Evolutionary conservation across 2,329 filamentous ascomycete genomes (phyloP).

Genomic region (Neofusicoccum cordaticola): DNA sequence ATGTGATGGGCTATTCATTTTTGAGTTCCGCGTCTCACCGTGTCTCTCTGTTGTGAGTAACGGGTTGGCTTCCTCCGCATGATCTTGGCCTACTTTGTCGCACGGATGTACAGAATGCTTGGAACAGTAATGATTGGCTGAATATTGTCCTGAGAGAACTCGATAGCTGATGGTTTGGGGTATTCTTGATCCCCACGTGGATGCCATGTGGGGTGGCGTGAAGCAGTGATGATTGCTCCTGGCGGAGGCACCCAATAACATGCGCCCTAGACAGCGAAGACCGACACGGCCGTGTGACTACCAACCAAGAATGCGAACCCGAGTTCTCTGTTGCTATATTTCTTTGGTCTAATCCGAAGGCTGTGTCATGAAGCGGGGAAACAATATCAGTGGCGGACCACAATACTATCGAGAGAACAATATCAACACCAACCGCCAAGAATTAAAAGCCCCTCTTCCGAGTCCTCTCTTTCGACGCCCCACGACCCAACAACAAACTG

Average conservation of each 20-base stretch:
- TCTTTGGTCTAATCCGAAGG: not conserved
- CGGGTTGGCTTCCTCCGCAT: too few species aligned
- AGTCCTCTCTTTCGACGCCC: not conserved
- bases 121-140: too few species aligned
- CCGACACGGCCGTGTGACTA: not conserved
- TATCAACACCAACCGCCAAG: constrained; percentile 11
- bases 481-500: not conserved
- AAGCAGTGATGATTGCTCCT: not conserved
- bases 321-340: not conserved
- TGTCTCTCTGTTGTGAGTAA: too few species aligned
- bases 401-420: constrained; percentile 3
- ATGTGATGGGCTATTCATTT: too few species aligned
- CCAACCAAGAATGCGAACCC: not conserved
- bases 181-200: not conserved
- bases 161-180: not conserved
- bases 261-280: not conserved
- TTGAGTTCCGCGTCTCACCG: too few species aligned
- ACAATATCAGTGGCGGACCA: constrained; percentile 3
- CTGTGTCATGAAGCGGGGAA: not conserved
- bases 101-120: too few species aligned
- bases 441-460: not conserved
- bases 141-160: not conserved
- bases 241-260: too few species aligned
- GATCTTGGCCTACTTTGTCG: too few species aligned
- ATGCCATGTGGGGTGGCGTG: not conserved